phyloP scores from a whole-genome alignment of 345 rosid species.

The Hibiscus mutabilis region DNA sequence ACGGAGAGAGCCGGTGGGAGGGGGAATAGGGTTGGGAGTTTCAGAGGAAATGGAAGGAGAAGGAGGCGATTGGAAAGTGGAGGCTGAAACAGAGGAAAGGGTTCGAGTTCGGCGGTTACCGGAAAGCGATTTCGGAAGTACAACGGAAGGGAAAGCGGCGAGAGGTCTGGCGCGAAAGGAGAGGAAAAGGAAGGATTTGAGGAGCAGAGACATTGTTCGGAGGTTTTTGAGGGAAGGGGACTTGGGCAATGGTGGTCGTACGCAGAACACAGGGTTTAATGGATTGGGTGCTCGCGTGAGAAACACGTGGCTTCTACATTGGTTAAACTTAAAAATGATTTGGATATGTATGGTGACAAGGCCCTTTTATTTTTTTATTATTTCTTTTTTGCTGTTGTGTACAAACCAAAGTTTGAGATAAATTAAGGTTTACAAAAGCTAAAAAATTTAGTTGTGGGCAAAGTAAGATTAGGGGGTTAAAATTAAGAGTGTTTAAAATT shows the following conservation, averaged over 20 bases:
- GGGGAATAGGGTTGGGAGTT: background rate
- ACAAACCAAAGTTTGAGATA: too few relatives aligned
- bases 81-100: constrained; percentile 26
- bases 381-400: too few relatives aligned
- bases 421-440: too few relatives aligned
- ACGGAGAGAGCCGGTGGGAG: constrained; percentile 31
- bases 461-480: too few relatives aligned
- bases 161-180: constrained; percentile 27
- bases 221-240: background rate
- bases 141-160: constrained; percentile 27
- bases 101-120: constrained; percentile 20
- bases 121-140: constrained; percentile 16
- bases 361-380: too few relatives aligned
- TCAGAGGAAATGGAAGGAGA: constrained; percentile 16
- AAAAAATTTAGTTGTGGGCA: too few relatives aligned
- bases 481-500: too few relatives aligned
- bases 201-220: constrained; percentile 36
- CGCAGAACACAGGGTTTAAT: background rate
- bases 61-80: constrained; percentile 14
- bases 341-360: too few relatives aligned
- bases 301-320: background rate
- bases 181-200: constrained; percentile 26
- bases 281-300: constrained; percentile 5
- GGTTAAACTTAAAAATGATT: background rate
- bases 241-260: background rate